A percentile compares a stretch with the other conserved stretches of the same genome.
Conservation (phyloP, 345 rosid species). For the Eucalyptus regnans region DNA sequence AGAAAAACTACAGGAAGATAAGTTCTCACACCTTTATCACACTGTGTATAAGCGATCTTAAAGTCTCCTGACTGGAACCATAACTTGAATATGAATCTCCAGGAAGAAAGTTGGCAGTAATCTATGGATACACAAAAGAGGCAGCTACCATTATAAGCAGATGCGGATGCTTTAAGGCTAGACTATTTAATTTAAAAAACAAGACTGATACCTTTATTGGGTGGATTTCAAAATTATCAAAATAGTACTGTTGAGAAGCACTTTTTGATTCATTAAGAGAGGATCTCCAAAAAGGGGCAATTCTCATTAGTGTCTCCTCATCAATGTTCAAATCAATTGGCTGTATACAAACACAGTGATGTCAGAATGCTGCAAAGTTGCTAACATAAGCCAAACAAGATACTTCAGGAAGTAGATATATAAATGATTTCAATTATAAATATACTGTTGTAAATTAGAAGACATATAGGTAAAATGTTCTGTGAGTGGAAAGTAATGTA, state of each 20-base stretch:
- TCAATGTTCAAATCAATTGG: conserved; percentile 82
- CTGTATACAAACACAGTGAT: conserved; percentile 23
- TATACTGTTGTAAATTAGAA: not conserved
- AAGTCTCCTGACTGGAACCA: conserved; percentile 80
- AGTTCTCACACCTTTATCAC: conserved; percentile 62
- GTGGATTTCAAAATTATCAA: conserved; percentile 91
- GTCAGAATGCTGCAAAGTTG: not conserved
- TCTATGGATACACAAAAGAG: conserved; percentile 25
- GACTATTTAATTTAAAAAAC: not conserved
- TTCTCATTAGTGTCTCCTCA: conserved; percentile 82
- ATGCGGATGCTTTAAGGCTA: not conserved
- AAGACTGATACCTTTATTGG: conserved; percentile 68
- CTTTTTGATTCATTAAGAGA: conserved; percentile 62
- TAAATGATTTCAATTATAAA: not conserved
- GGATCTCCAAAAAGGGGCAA: conserved; percentile 81
- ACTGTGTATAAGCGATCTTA: conserved; percentile 84
- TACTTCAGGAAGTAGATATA: not conserved
- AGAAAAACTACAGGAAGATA: not conserved
- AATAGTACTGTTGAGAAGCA: conserved; percentile 68
- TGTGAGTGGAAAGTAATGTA: not conserved
- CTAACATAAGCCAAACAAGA: not conserved
- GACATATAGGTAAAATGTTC: not conserved
- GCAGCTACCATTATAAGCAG: not conserved
- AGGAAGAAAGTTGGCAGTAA: conserved; percentile 72
- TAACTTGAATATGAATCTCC: conserved; percentile 83